A percentile compares a stretch with the other conserved stretches of the same genome.
Evolutionary conservation across 768 basidiomycete genomes (phyloP).

Genomic region (Rhizopogon vinicolor): DNA sequence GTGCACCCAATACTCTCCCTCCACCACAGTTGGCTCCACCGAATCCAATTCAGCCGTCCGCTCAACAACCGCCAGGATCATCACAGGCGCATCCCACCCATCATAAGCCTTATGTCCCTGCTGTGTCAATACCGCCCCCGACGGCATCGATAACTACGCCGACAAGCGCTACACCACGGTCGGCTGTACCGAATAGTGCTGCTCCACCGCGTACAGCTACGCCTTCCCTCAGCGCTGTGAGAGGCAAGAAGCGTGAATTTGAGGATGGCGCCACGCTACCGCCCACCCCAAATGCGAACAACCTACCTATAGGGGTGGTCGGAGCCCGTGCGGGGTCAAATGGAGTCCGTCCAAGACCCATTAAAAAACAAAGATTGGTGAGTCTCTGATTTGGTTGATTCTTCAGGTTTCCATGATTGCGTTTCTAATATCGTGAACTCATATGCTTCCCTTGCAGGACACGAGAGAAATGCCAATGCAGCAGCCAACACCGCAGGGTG

Average conservation of each 20-base stretch:
- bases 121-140: constrained; percentile 28
- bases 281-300: constrained; percentile 19
- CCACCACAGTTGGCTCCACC: constrained; percentile 28
- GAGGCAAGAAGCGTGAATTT: constrained; percentile 31
- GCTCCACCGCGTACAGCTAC: constrained; percentile 17
- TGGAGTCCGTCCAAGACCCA: constrained; percentile 58
- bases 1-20: constrained; percentile 24
- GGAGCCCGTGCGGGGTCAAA: constrained; percentile 56
- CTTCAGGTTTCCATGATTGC: background rate
- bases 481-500: constrained; percentile 71
- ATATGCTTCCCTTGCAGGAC: constrained; percentile 37
- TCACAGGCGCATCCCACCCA: constrained; percentile 9
- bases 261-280: constrained; percentile 20
- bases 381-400: constrained; percentile 19
- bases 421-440: background rate
- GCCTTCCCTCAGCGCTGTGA: constrained; percentile 7
- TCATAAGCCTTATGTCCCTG: constrained; percentile 25
- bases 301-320: constrained; percentile 26
- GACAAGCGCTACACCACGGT: constrained; percentile 25
- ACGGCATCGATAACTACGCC: constrained; percentile 27
- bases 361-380: constrained; percentile 77
- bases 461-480: constrained; percentile 58
- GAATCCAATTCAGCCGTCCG: constrained; percentile 16
- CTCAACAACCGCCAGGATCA: constrained; percentile 18
- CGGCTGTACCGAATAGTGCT: constrained; percentile 21